Base-by-base conservation (phyloP, 495 filamentous ascomycete genomes). In the Aspergillus carlsbadensis region DNA sequence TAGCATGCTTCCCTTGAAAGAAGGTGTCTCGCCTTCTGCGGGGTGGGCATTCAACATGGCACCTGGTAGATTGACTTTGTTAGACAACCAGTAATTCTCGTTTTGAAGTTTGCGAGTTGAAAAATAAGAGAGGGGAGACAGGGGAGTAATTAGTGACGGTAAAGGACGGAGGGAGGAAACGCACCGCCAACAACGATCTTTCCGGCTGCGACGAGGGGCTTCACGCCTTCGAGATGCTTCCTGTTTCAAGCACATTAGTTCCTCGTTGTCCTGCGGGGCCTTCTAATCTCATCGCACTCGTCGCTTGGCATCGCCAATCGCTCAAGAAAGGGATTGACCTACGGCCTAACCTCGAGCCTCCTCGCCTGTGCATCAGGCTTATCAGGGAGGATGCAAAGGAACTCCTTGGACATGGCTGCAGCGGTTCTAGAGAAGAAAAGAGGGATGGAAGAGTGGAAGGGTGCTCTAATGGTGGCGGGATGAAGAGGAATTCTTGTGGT, bases 351-450 rank as follows among this genome's bases (percentile, higher is more conserved):
- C 63, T 86, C 81, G 35, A 95, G 67, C 31, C 92, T 71, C 76
- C 87, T 88, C 46, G 78, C 74, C 61, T 87, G 68, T n/a, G 72
- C 79, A 5, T 82, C 87, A 0, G 78, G 78, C 58, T 85, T 80
- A 71, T 98, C 93, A 14, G 91, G 92, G 14, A 93, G 60, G 51
- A 96, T 85, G 61, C 91, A 87, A 10, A 98, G 80, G 85, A 87
- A 98, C 71, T 98, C 92, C 53, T 87, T 86, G 51, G 73, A 65
- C 10, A 63, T 47, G 45, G 71, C 71, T 22, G 74, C 59, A 21
- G 21, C n/a, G 22, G 17, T 40, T 42, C 40, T 2, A 35, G 41
- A 26, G 35, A 52, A 52, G 4, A 52, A 20, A 11, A 2, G 26
- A 0, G 15, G 14, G 24, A 13, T 20, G 18, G 40, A 34, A 20